These are phyloP conservation scores for Tetradesmus obliquus DNA, from an alignment of 139 green algal genomes.

Conservation along the genomic window DNA sequence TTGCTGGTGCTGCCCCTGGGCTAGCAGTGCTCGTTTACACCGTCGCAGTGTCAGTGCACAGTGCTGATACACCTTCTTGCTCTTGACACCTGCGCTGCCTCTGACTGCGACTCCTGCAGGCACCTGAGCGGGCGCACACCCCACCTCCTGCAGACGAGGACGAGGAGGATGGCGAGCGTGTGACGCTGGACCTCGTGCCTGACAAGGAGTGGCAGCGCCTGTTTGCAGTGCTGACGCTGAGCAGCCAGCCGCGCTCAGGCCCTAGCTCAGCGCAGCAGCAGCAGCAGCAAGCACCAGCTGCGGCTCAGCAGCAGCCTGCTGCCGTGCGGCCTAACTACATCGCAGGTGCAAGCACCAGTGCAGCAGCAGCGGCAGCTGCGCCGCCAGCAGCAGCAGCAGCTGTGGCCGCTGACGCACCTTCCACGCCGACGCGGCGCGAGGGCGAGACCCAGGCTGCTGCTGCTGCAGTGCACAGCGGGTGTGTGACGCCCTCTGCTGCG, in stretches of 20 bases:
- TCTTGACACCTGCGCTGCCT: background rate
- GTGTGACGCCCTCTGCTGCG: background rate
- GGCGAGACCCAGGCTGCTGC: background rate
- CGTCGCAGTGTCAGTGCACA: background rate
- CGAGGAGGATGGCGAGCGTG: background rate
- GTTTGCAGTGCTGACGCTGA: constrained; percentile 37
- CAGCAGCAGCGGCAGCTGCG: background rate
- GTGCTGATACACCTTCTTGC: background rate
- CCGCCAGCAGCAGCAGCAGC: background rate
- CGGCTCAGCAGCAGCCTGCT: background rate
- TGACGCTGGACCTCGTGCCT: background rate
- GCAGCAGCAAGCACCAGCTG: background rate
- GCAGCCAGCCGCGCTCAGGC: background rate
- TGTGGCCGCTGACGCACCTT: background rate
- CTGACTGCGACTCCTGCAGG: background rate
- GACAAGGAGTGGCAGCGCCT: constrained; percentile 45
- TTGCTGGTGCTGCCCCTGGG: too few species aligned
- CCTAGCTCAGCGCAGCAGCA: background rate
- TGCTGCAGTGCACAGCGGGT: background rate
- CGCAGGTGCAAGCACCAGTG: constrained; percentile 9
- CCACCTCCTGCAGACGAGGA: background rate
- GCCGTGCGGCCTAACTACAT: too few species aligned
- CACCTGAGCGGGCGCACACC: background rate
- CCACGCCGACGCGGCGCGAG: constrained; percentile 16
- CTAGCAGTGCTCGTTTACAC: too few species aligned